Evolutionary conservation across 2,329 filamentous ascomycete species (phyloP), one percentile per base, ranked within the genome.

Genomic region (Neospermospora avenae): DNA sequence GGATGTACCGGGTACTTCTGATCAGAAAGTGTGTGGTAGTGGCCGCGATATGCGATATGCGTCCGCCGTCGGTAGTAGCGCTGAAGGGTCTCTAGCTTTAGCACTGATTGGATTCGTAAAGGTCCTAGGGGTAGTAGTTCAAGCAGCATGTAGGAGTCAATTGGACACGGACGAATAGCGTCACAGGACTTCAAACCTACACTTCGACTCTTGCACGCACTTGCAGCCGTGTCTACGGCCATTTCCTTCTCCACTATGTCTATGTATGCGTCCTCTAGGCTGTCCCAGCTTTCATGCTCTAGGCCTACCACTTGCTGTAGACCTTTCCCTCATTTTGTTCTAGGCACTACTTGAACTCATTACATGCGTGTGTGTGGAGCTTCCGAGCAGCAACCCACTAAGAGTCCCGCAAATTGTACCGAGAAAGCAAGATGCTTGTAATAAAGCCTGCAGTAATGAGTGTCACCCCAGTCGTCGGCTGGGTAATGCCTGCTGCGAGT

Each of bases 311-410:
- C 51, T 42, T 42, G 51, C 51, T 28, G 35, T 35, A 7, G 28
- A 31, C 6, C 28, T 31, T 10, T 31, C n/a, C 28, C 28, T 6
- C 28, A 31, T 6, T 5, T 31, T 10, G 28, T 31, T 31, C 28
- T 31, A 31, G 28, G 28, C 28, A 31, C 28, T 31, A 31, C 28
- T 10, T 31, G n/a, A n/a, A n/a, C 11, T 31, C 28, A 5, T 13
- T 53, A 4, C 16, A 6, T 42, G 22, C 3, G 14, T 45, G 53
- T 57, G 55, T 54, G 55, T 57, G 55, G 55, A 57, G 55, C 45
- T 16, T 16, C 10, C 22, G n/a, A 31, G 37, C 41, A 46, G 41
- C 28, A 18, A n/a, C 6, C 54, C 54, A 37, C 24, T 56, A 5
- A 48, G 25, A 14, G 16, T 22, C 42, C 41, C 46, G 49, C 57